phyloP scores from a whole-genome alignment of 106 monocot species.

The Cymbidium sinense region DNA sequence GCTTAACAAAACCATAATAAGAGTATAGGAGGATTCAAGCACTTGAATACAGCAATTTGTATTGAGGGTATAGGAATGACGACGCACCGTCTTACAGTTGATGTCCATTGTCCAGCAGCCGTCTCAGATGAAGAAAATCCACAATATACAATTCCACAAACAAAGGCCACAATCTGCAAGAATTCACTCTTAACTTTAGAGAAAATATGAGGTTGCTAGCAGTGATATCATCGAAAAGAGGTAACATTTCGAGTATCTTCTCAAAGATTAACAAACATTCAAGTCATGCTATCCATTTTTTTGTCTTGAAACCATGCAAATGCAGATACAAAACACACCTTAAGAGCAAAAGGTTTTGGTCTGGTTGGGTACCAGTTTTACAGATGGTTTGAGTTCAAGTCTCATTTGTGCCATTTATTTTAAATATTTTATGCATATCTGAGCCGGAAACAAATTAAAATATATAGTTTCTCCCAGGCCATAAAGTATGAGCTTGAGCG shows the following conservation, averaged over 20 bases:
- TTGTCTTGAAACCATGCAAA: background rate
- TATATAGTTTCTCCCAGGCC: no score
- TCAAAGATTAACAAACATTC: background rate
- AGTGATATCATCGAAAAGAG: background rate
- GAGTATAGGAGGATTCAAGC: background rate
- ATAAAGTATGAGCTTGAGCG: no score
- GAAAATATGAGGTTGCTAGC: background rate
- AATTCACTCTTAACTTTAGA: background rate
- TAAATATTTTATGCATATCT: no score
- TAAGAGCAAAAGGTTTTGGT: background rate
- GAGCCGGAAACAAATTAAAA: no score
- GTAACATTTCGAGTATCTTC: background rate
- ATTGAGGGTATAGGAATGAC: background rate
- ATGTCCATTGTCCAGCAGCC: conserved; percentile 7
- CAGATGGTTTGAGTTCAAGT: background rate
- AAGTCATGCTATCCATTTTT: background rate
- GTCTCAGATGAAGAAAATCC: conserved; percentile 29
- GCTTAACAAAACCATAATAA: background rate
- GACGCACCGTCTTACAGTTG: conserved; percentile 41
- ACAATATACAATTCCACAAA: conserved; percentile 53
- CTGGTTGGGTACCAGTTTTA: background rate
- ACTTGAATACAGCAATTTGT: no score
- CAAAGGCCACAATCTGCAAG: conserved; percentile 63
- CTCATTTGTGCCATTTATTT: no score
- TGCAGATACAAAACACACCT: background rate